These are phyloP conservation scores for Grifola frondosa DNA, from an alignment of 1,284 basidiomycete species.

Conservation along the genomic window DNA sequence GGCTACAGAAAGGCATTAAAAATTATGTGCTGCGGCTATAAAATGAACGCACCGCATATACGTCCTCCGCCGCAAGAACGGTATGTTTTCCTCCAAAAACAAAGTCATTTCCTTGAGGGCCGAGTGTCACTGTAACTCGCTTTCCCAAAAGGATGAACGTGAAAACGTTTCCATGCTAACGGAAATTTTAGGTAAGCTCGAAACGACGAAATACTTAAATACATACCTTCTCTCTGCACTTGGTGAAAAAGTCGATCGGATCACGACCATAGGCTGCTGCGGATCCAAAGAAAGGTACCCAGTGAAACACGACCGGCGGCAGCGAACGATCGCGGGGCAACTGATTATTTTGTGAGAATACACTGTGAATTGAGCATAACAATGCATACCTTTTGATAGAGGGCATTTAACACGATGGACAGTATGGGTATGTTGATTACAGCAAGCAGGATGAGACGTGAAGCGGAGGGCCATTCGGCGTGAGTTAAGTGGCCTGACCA, in stretches of 20 bases:
- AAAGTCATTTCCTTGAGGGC: constrained; percentile 91
- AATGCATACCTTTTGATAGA: constrained; percentile 56
- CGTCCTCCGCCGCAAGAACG: constrained; percentile 93
- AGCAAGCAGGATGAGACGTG: constrained; percentile 31
- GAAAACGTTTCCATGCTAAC: constrained; percentile 75
- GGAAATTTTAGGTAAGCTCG: too few relatives aligned
- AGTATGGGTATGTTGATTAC: constrained; percentile 43
- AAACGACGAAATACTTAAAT: neutral
- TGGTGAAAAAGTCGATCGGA: constrained; percentile 73
- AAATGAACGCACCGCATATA: constrained; percentile 72
- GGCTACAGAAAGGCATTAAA: constrained; percentile 52
- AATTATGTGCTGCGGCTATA: neutral
- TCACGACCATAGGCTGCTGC: constrained; percentile 75
- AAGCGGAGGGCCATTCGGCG: constrained; percentile 26
- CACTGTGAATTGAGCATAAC: too few relatives aligned
- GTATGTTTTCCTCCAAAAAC: constrained; percentile 90
- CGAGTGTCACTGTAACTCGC: constrained; percentile 87
- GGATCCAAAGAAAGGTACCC: constrained; percentile 73
- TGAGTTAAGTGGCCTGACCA: constrained; percentile 47
- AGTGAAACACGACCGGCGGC: constrained; percentile 79
- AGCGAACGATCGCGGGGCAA: constrained; percentile 52
- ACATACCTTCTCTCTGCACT: constrained; percentile 78
- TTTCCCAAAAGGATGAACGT: constrained; percentile 90
- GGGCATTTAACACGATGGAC: constrained; percentile 57
- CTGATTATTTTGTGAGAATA: too few relatives aligned